Evolutionary conservation across 495 filamentous ascomycete genomes (phyloP), one percentile per base, ranked within the genome.

Genomic region (Collariella sp.): DNA sequence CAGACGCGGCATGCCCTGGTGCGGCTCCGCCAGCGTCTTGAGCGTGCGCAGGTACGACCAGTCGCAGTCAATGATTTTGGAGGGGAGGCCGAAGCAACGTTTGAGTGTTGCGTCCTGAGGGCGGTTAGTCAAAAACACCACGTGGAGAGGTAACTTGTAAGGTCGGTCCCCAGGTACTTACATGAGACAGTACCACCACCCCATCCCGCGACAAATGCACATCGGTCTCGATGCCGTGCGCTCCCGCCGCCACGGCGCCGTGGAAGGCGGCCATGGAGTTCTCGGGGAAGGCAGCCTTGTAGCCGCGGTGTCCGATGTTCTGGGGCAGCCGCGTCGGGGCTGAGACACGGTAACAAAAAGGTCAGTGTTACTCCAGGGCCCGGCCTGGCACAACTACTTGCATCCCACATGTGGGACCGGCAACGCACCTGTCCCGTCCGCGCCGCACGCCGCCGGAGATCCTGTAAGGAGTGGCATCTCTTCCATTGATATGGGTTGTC

Each of bases 161-260:
- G n/a, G n/a, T n/a, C n/a, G n/a, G n/a, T 19, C 9, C 33, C 33
- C 38, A 16, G 39, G 34, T 35, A 18, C 80, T 64, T 72, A 91
- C 87, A 72, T 93, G 88, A 29, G 86, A 87, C 5, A 96, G 68
- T 15, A 97, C 86, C 1, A 96, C 85, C 0, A 95, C 83, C 10
- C 84, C 82, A 65, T 97, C 91, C 50, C 78, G 82, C 1, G 87
- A 83, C 20, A 95, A 63, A 60, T 95, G 91, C 16, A 96, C 63
- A 65, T 97, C 91, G 9, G 88, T 89, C 70, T 97, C 91, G 16
- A 97, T 71, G 0, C 87, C 91, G 63, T 96, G 79, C 2, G 84
- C 81, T 24, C 89, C 89, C 22, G 79, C 81, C 15, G 79, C 70
- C 0, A 90, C 75, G 5, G 91, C 91, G 3, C 73, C 83, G 39